These are phyloP conservation scores for Trichophyton simii DNA, from an alignment of 2,329 filamentous ascomycete genomes.

Conservation along the genomic window DNA sequence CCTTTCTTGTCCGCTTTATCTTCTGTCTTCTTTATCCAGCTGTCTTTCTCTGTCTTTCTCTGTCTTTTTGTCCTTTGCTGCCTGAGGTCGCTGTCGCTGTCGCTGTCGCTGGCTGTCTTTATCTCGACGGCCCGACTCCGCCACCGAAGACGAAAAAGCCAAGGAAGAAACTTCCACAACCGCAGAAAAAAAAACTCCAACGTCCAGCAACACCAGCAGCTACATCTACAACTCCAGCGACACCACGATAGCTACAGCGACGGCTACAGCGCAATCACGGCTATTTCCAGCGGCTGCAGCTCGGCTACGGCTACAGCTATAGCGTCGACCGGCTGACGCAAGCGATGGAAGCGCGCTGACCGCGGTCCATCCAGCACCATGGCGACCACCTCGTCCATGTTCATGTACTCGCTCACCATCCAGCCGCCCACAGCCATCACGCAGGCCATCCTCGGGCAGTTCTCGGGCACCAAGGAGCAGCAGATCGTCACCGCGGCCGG, in stretches of 20 bases:
- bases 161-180: constrained; percentile 8
- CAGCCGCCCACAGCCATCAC: constrained; percentile 82
- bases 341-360: background rate
- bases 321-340: background rate
- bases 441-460: constrained; percentile 86
- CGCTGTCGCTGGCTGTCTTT: background rate
- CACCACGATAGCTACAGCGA: background rate
- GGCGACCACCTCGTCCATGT: constrained; percentile 98
- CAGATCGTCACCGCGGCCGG: constrained; percentile 91
- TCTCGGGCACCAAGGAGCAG: constrained; percentile 91
- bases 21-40: background rate
- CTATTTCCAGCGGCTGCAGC: too few relatives aligned
- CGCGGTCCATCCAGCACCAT: constrained; percentile 37
- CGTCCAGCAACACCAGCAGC: background rate
- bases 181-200: background rate
- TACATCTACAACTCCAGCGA: background rate
- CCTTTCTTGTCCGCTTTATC: too few relatives aligned
- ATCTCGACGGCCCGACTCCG: background rate
- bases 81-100: background rate
- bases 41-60: background rate
- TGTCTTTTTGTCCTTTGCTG: background rate
- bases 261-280: too few relatives aligned
- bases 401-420: constrained; percentile 93
- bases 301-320: background rate
- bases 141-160: constrained; percentile 8